Base-by-base conservation (phyloP, 2,329 filamentous ascomycete species). In the Paradendryphiella salina region DNA sequence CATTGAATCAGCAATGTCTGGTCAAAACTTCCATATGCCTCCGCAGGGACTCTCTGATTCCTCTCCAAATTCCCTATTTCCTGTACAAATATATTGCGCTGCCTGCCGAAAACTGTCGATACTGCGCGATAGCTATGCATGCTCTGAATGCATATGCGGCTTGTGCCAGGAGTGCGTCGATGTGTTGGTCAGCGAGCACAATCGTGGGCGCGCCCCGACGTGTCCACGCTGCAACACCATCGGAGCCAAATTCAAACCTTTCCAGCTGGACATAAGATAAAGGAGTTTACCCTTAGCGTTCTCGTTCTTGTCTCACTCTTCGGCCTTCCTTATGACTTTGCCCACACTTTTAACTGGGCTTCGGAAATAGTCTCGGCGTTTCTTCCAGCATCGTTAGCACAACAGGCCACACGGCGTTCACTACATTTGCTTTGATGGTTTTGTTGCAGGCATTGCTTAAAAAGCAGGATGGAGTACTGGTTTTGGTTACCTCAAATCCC, bases 61-160 rank as follows among this genome's bases (percentile, higher is more conserved):
- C 14, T 85, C 87, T 6, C 88, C 90, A 5, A 70, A 64, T 13
- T 73, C 66, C 42, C 62, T 63, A 9, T 72, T 73, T 32, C 65
- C 72, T 26, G 87, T 93, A 3, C 89, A 96, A 70, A 96, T 97
- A 34, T 96, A 96, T 71, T 97, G 93, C 71, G 89, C 92, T 15
- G 89, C 88, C 39, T 97, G 93, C 69, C 85, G 89, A 58, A 84
- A 87, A 31, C 79, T 91, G 14, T 92, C 87, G 43, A 77, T 86
- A 9, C 77, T 97, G 20, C 87, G 85, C 65, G 88, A 93, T 65
- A 94, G 90, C 28, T 96, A 91, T 68, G 93, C 93, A 17, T 97
- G 93, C 72, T 96, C 92, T 1, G 92, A 96, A 73, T 97, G 94
- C 72, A 96, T 97, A 57, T 96, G 90, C 70, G 93, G 92, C 13